Base-by-base conservation (phyloP, 345 rosid genomes). In the Aurinia saxatilis region DNA sequence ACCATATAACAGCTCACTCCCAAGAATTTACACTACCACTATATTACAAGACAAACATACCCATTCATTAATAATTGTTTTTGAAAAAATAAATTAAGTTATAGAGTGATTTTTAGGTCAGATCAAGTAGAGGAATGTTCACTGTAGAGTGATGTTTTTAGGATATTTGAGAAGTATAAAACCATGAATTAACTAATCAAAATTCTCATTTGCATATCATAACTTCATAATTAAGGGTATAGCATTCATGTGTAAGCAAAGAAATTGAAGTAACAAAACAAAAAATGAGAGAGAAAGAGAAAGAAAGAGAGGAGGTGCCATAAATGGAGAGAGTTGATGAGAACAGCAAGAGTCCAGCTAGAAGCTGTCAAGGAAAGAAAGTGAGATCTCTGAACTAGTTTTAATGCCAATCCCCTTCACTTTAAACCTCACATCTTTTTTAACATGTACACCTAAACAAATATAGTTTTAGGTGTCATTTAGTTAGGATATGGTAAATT, bases 301-400 rank as follows among this genome's bases (percentile, higher is more conserved):
- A 31, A 12, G 65, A 4, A 23, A 23, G 27, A 23, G 19, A 9
- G 19, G 0, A 47, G 27, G 29, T 3, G 44, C 36, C 52, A 68
- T 68, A 39, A 68, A 68, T 68, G 39, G 60, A 21, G 60, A 21
- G 53, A 50, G 66, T 50, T 57, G 50, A 50, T 63, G 75, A 63
- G 65, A 63, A 56, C 75, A 71, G 75, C 69, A 49, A 71, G 75
- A 71, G 10, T 71, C 64, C 75, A 71, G 75, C 75, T 71, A 71
- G 30, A 39, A 63, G 65, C 65, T 36, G 63, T 54, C 51, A 70
- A 54, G 68, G 57, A 61, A 35, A 70, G 74, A 70, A 55, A 62
- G 69, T 54, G 69, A 70, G 50, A 50, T 63, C 53, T 71, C 23
- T 19, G 51, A 54, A n/a, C 25, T 21, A 21, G 12, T 63, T 55